Base-by-base conservation (phyloP, 1,284 basidiomycete genomes). In the Papiliotrema laurentii region DNA sequence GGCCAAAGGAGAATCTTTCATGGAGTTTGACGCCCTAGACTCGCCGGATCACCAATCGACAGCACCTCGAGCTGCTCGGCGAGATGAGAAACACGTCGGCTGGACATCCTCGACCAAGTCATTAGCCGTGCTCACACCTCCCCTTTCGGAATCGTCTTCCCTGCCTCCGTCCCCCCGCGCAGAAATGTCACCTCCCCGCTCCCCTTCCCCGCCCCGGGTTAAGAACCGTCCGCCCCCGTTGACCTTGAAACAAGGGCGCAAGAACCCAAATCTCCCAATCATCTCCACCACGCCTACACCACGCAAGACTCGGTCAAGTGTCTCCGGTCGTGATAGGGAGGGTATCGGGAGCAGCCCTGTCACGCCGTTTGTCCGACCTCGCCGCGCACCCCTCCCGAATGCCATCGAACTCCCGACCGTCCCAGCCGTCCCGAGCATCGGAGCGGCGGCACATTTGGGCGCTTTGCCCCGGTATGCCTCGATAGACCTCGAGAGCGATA, bases 301-400 rank as follows among this genome's bases (percentile, higher is more conserved):
- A 16, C 34, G n/a, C 21, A 11, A 39, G 25, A 42, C 30, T 9
- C 26, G 37, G n/a, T n/a, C n/a, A n/a, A n/a, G n/a, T n/a, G n/a
- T n/a, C n/a, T n/a, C n/a, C n/a, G n/a, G n/a, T n/a, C n/a, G n/a
- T n/a, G n/a, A n/a, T n/a, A n/a, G n/a, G n/a, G n/a, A 9, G 10
- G 13, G 28, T 5, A n/a, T 33, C 7, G n/a, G 30, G 16, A 21
- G 25, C 26, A 40, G 28, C 11, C 41, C 57, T 6, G 37, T 24
- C 13, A 65, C 63, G 5, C 63, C 61, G 3, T 65, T 65, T 44
- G 53, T 53, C 11, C 47, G 50, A 27, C 63, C 63, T 47, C 43
- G 63, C 10, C 24, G 35, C 1, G 60, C 63, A 4, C 61, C 61
- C 47, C 51, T 1, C 24, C 33, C 14, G 19, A 33, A n/a, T 36